Conservation (phyloP, 2,329 filamentous ascomycete genomes). For the Penicillium expansum region DNA sequence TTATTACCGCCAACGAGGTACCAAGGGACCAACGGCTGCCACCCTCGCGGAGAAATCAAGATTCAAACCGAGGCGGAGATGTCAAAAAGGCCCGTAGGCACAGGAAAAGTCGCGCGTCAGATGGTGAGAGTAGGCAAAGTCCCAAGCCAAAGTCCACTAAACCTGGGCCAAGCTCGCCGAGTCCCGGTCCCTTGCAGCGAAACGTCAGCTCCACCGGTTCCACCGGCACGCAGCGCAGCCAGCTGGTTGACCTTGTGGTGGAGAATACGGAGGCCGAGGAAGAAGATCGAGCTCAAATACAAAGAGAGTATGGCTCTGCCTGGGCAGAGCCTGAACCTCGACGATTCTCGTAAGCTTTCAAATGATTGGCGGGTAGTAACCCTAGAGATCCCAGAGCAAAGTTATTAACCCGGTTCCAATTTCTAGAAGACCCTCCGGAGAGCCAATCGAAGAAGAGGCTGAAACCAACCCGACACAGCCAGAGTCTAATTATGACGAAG, state of each 20-base stretch:
- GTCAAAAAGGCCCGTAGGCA: conserved; percentile 42
- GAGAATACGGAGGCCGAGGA: conserved; percentile 63
- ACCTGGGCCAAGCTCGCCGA: conserved; percentile 29
- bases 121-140: conserved; percentile 18
- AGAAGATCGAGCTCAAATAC: conserved; percentile 59
- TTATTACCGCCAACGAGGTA: conserved; percentile 80
- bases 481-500: conserved; percentile 16
- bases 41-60: conserved; percentile 54
- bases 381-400: neutral
- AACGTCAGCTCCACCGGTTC: conserved; percentile 45
- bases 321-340: conserved; percentile 52
- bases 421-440: conserved; percentile 32
- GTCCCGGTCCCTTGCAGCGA: conserved; percentile 28
- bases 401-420: conserved; percentile 17
- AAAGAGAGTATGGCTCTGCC: conserved; percentile 60
- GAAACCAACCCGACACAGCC: conserved; percentile 8
- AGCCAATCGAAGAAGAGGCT: conserved; percentile 29
- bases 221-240: conserved; percentile 57
- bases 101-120: conserved; percentile 31
- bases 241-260: conserved; percentile 65
- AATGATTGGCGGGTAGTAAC: neutral
- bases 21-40: conserved; percentile 65
- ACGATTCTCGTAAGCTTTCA: conserved; percentile 33
- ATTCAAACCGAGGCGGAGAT: conserved; percentile 30
- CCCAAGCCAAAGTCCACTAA: conserved; percentile 35